Base-by-base conservation (phyloP, 805 yeast genomes). In the Saccharomyces mikatae region DNA sequence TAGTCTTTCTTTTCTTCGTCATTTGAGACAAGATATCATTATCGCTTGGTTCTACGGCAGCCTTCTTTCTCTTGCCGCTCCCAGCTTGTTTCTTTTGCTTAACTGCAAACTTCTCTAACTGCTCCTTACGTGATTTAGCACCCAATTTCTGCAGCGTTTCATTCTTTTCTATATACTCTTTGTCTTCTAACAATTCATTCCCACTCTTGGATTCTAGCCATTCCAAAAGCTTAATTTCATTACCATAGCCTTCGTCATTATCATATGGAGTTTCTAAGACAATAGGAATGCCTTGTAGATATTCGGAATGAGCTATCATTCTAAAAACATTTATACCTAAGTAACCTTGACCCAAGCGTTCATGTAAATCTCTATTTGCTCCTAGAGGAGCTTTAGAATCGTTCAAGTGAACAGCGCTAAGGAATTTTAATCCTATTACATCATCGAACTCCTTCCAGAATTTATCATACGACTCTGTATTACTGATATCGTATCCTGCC, bases 301-400 rank as follows among this genome's bases (percentile, higher is more conserved):
- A 76, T 1, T 75, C 70, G 53, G 80, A 81, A 68, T 90, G 89
- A 59, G 95, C 89, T 51, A 92, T 62, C 21, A 83, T 71, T 60
- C 96, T 74, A 69, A 94, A 94, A 13, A 85, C 81, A 60, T 92
- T 96, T 48, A 94, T 74, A 0, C 97, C 96, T 48, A 94, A 65
- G 63, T 88, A 94, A 0, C 99, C 99, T 60, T 81, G 76, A 1
- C 99, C 99, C 41, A 94, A 71, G 56, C 83, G 81, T 67, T 94
- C 96, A 68, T 94, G 99, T 53, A 92, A 78, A 69, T 94, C 99
- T 58, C 96, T 78, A 62, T 89, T 89, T 26, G 96, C 90, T 2
- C 86, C 94, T 47, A 88, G 69, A 2, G 98, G 98, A 3, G 96
- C 95, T 72, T 92, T 91, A 6, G 98, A 92, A 67, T 94, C 99